Evolutionary conservation across 129 eudicot species (phyloP).

Genomic region (Saposhnikovia divaricata): DNA sequence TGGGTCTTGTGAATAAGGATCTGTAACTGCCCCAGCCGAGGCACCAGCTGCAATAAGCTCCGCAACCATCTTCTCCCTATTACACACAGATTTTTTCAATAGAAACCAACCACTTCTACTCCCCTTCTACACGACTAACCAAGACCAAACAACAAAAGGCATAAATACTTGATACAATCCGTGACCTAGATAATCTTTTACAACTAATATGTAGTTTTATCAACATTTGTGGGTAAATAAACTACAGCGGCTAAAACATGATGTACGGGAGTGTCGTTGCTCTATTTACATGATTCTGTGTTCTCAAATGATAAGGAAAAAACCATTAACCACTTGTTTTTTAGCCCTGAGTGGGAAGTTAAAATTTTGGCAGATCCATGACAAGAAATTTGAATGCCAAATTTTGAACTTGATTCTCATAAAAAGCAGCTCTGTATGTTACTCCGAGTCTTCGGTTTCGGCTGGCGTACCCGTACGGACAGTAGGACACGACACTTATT

Average conservation of each 20-base stretch:
- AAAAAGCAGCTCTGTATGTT: not conserved
- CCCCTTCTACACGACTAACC: not conserved
- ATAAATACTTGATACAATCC: not conserved
- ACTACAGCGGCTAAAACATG: not conserved
- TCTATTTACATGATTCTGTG: not conserved
- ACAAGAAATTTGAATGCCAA: not conserved
- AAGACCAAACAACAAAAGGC: not conserved
- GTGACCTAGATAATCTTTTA: not conserved
- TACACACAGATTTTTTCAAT: not conserved
- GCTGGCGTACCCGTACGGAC: not conserved
- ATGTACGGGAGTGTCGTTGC: not conserved
- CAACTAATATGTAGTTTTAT: not conserved
- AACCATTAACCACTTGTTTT: not conserved
- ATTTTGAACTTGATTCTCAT: no score
- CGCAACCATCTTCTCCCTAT: conserved; percentile 96
- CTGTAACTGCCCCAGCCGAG: conserved; percentile 85
- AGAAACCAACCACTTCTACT: not conserved
- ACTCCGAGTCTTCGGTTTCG: not conserved
- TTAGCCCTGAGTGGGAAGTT: not conserved
- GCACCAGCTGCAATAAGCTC: conserved; percentile 89
- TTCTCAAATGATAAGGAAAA: not conserved
- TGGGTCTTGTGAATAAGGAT: conserved; percentile 77
- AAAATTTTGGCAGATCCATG: not conserved
- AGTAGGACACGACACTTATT: not conserved
- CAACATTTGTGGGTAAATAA: not conserved